phyloP scores from a whole-genome alignment of 306 rosid species.

The Quercus berberidifolia region DNA sequence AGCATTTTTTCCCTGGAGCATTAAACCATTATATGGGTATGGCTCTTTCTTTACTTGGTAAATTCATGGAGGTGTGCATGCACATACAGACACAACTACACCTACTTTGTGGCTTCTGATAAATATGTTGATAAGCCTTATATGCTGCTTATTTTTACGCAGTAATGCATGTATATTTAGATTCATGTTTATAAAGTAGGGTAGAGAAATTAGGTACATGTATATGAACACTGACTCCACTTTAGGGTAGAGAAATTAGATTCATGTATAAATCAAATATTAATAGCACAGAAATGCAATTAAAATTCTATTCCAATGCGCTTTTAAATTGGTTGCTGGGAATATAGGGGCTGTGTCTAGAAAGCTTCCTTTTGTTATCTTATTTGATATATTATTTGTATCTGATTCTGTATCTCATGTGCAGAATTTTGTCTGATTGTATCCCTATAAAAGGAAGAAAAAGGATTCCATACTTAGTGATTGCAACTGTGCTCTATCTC shows the following conservation, averaged over 20 bases:
- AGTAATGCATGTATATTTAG: not conserved
- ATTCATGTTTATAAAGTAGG: not conserved
- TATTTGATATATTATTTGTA: slow-evolving; percentile 9
- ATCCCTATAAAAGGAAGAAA: slow-evolving; percentile 79
- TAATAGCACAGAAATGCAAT: not conserved
- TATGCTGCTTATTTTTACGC: not conserved
- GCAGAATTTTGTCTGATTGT: slow-evolving; percentile 84
- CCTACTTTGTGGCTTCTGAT: not conserved
- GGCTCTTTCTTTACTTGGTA: slow-evolving; percentile 6
- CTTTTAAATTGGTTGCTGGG: not conserved
- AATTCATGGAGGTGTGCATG: not conserved
- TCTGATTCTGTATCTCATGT: slow-evolving; percentile 26
- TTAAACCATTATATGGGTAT: slow-evolving; percentile 86
- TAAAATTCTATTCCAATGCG: not conserved
- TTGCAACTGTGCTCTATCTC: slow-evolving; percentile 77
- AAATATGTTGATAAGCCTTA: not conserved
- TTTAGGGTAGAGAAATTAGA: not conserved
- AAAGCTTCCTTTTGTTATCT: not conserved
- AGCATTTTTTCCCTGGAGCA: slow-evolving; percentile 86
- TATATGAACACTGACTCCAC: not conserved
- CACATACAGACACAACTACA: not conserved
- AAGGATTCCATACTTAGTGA: slow-evolving; percentile 73
- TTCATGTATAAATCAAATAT: not conserved
- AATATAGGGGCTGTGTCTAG: not conserved
- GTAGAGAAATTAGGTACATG: not conserved